Percentiles rank a stretch among this genome's conserved stretches.
Conservation (phyloP, 768 basidiomycete species). For the Leccinum pellstonianum region DNA sequence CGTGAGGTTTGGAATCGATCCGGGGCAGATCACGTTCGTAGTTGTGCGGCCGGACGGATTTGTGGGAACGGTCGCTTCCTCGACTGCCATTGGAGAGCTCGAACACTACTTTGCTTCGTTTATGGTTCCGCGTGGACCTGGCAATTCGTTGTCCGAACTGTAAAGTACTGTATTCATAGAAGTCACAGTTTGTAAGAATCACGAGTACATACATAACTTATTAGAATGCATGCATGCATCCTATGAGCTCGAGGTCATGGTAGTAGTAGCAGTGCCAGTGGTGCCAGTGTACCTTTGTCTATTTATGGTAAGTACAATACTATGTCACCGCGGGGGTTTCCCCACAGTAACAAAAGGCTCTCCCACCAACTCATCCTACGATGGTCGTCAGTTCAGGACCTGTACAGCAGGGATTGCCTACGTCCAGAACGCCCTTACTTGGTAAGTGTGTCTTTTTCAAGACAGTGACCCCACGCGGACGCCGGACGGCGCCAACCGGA, state of each 20-base stretch:
- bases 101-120: not conserved
- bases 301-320: not conserved
- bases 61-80: not conserved
- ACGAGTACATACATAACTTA: too few species aligned
- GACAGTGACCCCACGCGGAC: not conserved
- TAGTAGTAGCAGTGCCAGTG: too few species aligned
- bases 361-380: not conserved
- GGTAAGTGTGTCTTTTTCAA: conserved; percentile 8
- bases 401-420: not conserved
- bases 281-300: too few species aligned
- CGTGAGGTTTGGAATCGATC: not conserved
- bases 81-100: not conserved
- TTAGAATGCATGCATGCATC: too few species aligned
- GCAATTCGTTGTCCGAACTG: too few species aligned
- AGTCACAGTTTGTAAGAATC: too few species aligned
- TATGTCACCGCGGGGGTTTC: not conserved
- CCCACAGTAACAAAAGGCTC: conserved; percentile 3
- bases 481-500: not conserved
- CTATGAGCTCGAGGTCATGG: too few species aligned
- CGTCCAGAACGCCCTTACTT: conserved; percentile 21
- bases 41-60: not conserved
- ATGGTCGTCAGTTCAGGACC: conserved; percentile 13
- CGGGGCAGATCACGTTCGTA: not conserved
- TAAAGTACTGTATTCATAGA: too few species aligned
- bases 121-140: not conserved